These are phyloP conservation scores for Pulveroboletus ravenelii DNA, from an alignment of 768 basidiomycete species.

Conservation along the genomic window DNA sequence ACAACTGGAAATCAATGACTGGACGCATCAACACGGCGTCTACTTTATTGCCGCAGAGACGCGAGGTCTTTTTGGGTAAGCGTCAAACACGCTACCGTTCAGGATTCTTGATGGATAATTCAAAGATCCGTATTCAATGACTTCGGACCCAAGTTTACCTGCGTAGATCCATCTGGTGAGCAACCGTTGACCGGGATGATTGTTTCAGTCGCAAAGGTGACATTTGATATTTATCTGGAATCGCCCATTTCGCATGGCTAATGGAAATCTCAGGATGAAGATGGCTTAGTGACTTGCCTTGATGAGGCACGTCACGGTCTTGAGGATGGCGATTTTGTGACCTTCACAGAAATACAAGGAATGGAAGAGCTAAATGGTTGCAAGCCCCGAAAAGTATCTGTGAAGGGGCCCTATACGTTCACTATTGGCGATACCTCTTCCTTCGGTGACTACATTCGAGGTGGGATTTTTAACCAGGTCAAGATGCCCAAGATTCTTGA, in stretches of 20 bases:
- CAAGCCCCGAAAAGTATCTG: constrained; percentile 85
- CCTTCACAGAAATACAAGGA: constrained; percentile 93
- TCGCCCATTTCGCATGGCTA: background rate
- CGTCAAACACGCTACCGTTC: background rate
- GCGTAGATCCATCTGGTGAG: constrained; percentile 98
- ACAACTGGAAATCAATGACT: constrained; percentile 93
- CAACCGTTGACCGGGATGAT: constrained; percentile 93
- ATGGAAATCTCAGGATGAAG: constrained; percentile 52
- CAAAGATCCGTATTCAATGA: constrained; percentile 90
- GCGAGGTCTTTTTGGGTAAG: constrained; percentile 90
- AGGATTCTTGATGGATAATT: constrained; percentile 2
- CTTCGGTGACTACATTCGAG: constrained; percentile 71
- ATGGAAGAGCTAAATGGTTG: constrained; percentile 89
- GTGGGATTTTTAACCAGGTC: constrained; percentile 96
- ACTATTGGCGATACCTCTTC: constrained; percentile 87
- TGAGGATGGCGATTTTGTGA: constrained; percentile 98
- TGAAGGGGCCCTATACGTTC: constrained; percentile 98
- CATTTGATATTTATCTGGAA: constrained; percentile 1
- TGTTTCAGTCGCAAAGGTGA: constrained; percentile 84
- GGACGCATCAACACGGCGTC: constrained; percentile 85
- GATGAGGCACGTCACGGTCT: constrained; percentile 97
- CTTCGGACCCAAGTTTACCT: constrained; percentile 91
- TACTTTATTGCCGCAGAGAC: constrained; percentile 91
- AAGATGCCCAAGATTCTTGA: constrained; percentile 97
- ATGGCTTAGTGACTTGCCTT: constrained; percentile 92